These are phyloP conservation scores for Salvia hispanica DNA, from an alignment of 257 asterid genomes.

Conservation along the genomic window DNA sequence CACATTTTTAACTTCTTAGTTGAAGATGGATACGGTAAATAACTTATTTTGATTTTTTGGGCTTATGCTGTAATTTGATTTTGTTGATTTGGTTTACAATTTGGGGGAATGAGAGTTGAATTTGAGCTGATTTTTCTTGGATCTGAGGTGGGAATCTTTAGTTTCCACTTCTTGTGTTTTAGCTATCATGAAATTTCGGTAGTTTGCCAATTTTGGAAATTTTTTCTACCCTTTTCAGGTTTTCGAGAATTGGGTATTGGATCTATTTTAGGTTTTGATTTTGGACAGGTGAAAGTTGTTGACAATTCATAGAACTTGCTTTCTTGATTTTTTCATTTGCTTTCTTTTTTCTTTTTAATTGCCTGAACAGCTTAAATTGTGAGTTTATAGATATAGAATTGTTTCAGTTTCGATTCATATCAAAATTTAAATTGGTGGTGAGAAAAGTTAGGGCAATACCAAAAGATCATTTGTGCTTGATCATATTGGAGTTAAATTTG, in stretches of 20 bases:
- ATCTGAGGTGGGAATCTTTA: constrained; percentile 44
- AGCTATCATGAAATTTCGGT: constrained; percentile 13
- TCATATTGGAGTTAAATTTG: background rate
- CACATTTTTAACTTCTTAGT: constrained; percentile 75
- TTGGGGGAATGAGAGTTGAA: constrained; percentile 22
- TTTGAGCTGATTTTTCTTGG: constrained; percentile 46
- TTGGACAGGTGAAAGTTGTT: constrained; percentile 6
- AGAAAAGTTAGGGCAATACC: background rate
- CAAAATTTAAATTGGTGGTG: background rate
- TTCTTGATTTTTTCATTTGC: constrained; percentile 10
- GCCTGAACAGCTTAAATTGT: background rate
- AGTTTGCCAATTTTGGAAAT: constrained; percentile 14
- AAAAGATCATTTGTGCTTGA: background rate
- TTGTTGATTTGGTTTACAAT: constrained; percentile 29
- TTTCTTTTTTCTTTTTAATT: background rate
- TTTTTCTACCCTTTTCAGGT: background rate
- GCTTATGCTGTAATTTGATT: background rate
- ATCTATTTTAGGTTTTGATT: constrained; percentile 15
- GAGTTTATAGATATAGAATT: background rate
- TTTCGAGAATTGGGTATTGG: constrained; percentile 29
- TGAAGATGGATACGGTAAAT: constrained; percentile 75
- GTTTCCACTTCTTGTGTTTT: constrained; percentile 29
- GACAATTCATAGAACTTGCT: constrained; percentile 4
- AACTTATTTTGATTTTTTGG: background rate
- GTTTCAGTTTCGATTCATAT: background rate